These are phyloP conservation scores for Phaeotremella skinneri DNA, from an alignment of 768 basidiomycete species.

Conservation along the genomic window DNA sequence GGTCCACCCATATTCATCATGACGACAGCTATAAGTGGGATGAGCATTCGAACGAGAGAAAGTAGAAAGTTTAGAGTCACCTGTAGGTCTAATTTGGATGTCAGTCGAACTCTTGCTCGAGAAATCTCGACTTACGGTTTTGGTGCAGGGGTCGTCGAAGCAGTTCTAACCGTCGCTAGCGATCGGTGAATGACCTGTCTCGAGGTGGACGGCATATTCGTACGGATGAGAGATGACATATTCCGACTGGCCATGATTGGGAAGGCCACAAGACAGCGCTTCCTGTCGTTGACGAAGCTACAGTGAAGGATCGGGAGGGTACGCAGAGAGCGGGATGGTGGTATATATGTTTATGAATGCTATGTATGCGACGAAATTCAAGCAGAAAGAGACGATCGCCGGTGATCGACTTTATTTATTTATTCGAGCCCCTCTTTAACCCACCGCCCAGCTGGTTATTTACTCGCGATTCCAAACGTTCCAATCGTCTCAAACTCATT, in stretches of 20 bases:
- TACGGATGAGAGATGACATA: constrained; percentile 12
- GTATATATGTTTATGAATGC: no score
- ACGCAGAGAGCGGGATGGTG: not conserved
- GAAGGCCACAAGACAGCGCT: constrained; percentile 6
- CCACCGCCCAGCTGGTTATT: no score
- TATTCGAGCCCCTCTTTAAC: no score
- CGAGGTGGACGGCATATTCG: constrained; percentile 24
- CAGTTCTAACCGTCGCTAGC: constrained; percentile 29
- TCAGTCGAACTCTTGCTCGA: not conserved
- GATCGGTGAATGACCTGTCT: constrained; percentile 11
- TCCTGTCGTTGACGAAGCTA: not conserved
- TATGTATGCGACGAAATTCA: no score
- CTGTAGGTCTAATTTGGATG: constrained; percentile 17
- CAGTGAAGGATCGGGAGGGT: not conserved
- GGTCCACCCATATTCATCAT: constrained; percentile 99
- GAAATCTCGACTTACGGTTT: constrained; percentile 25
- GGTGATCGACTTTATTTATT: no score
- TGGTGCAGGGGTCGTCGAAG: constrained; percentile 2
- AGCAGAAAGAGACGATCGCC: no score
- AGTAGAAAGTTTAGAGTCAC: constrained; percentile 4
- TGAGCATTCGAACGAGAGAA: not conserved
- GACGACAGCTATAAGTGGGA: constrained; percentile 65
- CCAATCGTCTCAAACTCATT: no score
- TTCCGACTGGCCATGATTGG: constrained; percentile 2
- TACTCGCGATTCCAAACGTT: no score